Evolutionary conservation across 192 early-diverging fungal species (phyloP).

Genomic region (Coemansia sp.): DNA sequence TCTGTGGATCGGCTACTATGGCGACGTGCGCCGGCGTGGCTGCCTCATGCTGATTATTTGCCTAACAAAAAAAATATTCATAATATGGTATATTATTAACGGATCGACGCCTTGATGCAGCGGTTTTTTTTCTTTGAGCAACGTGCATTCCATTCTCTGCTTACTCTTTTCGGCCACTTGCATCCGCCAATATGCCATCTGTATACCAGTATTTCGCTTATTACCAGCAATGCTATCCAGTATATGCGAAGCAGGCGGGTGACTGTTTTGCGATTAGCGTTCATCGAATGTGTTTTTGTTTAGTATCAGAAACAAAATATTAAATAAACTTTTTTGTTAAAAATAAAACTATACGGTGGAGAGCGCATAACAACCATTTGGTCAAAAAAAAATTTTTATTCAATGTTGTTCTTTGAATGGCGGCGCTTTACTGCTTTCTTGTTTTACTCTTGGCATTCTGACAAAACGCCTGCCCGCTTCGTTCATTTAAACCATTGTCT

Average conservation of each 20-base stretch:
- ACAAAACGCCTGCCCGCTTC: too few relatives aligned
- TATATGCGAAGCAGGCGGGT: constrained; percentile 23
- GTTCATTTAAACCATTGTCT: too few relatives aligned
- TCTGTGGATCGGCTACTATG: constrained; percentile 89
- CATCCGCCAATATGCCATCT: constrained; percentile 30
- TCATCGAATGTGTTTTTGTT: not conserved
- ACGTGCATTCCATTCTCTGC: not conserved
- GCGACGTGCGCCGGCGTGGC: constrained; percentile 51
- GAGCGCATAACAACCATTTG: not conserved
- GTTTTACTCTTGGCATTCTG: too few relatives aligned
- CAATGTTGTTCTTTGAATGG: too few relatives aligned
- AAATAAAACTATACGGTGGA: not conserved
- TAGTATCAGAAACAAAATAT: not conserved
- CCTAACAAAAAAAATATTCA: too few relatives aligned
- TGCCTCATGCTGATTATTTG: too few relatives aligned
- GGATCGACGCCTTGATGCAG: too few relatives aligned
- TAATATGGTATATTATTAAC: too few relatives aligned
- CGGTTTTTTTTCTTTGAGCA: too few relatives aligned
- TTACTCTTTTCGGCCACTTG: constrained; percentile 25
- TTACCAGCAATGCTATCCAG: constrained; percentile 31
- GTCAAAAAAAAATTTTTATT: too few relatives aligned
- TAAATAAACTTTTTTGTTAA: too few relatives aligned
- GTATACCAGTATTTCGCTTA: constrained; percentile 42
- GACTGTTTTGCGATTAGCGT: not conserved
- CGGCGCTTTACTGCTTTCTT: too few relatives aligned